A percentile compares a stretch with the other conserved stretches of the same genome.
phyloP scores from a whole-genome alignment of 164 flowering plant species.

The Akebia trifoliata region DNA sequence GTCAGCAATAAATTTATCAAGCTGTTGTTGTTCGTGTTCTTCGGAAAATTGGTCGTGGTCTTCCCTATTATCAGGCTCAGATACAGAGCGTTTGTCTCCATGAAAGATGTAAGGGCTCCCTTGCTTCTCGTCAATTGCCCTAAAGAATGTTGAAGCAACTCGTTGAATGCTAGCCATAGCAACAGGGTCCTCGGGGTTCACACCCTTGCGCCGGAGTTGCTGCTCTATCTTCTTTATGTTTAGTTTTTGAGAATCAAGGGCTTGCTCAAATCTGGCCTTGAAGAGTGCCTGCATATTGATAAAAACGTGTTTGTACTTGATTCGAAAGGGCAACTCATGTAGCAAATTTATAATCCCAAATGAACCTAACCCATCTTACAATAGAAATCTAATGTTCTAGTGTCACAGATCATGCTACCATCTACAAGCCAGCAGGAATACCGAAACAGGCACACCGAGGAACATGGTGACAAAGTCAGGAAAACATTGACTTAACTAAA shows the following conservation, averaged over 20 bases:
- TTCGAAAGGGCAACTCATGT: background rate
- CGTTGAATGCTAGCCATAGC: conserved; percentile 95
- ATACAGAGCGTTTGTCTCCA: conserved; percentile 32
- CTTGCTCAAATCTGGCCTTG: conserved; percentile 98
- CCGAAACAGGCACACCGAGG: too few relatives aligned
- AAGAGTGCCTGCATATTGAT: conserved; percentile 75
- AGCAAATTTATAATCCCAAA: background rate
- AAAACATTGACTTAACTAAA: too few relatives aligned
- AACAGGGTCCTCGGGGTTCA: conserved; percentile 95
- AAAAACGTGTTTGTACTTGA: background rate
- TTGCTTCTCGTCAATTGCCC: conserved; percentile 86
- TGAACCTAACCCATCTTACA: too few relatives aligned
- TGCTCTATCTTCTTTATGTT: conserved; percentile 92
- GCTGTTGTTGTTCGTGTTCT: conserved; percentile 90
- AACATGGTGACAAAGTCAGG: too few relatives aligned
- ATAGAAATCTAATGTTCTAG: background rate
- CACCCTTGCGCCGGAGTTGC: conserved; percentile 77
- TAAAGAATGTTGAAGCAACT: conserved; percentile 93
- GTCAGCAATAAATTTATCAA: conserved; percentile 87
- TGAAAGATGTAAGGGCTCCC: conserved; percentile 91
- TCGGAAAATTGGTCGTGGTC: conserved; percentile 33
- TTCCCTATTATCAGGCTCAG: conserved; percentile 21
- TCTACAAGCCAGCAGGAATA: background rate
- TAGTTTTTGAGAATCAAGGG: conserved; percentile 92
- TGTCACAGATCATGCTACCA: background rate